A percentile compares a stretch with the other conserved stretches of the same genome.
Conservation (phyloP, 768 basidiomycete species). For the Amanita muscaria region DNA sequence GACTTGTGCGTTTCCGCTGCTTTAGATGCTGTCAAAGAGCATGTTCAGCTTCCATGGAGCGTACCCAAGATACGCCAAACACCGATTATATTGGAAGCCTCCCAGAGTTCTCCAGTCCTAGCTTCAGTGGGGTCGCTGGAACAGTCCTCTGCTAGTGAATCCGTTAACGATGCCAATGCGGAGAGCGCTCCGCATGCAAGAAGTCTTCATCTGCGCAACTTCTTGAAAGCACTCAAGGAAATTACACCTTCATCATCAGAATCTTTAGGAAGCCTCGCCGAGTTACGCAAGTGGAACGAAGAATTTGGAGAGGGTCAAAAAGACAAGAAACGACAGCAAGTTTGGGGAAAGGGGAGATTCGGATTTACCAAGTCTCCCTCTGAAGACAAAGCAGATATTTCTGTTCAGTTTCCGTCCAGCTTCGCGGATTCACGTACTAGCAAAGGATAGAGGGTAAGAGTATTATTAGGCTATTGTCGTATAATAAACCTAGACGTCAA, state of each 20-base stretch:
- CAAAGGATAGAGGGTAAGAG: background rate
- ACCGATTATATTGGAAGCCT: background rate
- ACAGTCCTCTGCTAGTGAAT: slow-evolving; percentile 13
- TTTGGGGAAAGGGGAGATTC: slow-evolving; percentile 85
- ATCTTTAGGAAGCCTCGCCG: slow-evolving; percentile 61
- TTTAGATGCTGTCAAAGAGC: slow-evolving; percentile 84
- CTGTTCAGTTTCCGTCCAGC: too few relatives aligned
- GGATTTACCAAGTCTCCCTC: slow-evolving; percentile 54
- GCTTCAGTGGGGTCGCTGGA: background rate
- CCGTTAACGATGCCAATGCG: slow-evolving; percentile 4
- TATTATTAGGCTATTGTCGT: background rate
- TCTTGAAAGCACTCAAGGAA: slow-evolving; percentile 77
- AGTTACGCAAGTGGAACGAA: slow-evolving; percentile 84
- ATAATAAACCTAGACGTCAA: too few relatives aligned
- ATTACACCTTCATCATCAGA: slow-evolving; percentile 89
- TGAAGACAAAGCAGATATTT: slow-evolving; percentile 9
- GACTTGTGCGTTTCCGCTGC: slow-evolving; percentile 92
- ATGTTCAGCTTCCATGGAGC: slow-evolving; percentile 72
- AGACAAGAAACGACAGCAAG: slow-evolving; percentile 55
- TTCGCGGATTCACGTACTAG: slow-evolving; percentile 37
- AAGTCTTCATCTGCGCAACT: slow-evolving; percentile 52
- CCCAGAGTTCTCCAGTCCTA: background rate
- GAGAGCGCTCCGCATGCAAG: slow-evolving; percentile 18
- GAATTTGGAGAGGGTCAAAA: slow-evolving; percentile 84
- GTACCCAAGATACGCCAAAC: background rate